Evolutionary conservation across 2,329 filamentous ascomycete species (phyloP).

Genomic region (Colletotrichum shisoi): DNA sequence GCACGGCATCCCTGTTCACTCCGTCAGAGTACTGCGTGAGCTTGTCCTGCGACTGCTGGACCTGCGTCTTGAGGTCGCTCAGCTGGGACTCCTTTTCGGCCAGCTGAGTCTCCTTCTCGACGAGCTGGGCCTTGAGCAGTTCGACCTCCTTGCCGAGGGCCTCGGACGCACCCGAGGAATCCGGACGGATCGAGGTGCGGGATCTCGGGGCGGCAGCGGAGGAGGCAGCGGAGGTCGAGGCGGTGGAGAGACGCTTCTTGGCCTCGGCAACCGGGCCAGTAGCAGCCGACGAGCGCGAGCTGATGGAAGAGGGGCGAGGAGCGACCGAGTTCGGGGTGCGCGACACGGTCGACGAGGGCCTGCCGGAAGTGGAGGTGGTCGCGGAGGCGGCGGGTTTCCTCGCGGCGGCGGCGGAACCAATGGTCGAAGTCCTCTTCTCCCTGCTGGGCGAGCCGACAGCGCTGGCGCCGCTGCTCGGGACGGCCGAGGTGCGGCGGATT

Average conservation of each 20-base stretch:
- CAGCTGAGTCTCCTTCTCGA: constrained; percentile 65
- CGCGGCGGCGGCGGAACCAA: constrained; percentile 46
- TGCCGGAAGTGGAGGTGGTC: constrained; percentile 34
- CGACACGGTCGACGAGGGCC: constrained; percentile 36
- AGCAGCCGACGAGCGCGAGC: constrained; percentile 44
- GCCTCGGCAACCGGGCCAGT: constrained; percentile 56
- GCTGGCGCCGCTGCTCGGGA: constrained; percentile 52
- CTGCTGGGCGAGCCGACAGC: constrained; percentile 43
- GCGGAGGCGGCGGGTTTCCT: constrained; percentile 44
- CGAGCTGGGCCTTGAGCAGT: constrained; percentile 66
- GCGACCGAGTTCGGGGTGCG: constrained; percentile 39
- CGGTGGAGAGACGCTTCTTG: constrained; percentile 66
- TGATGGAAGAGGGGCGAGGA: constrained; percentile 44
- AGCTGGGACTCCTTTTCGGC: constrained; percentile 66
- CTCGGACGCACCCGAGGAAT: constrained; percentile 51
- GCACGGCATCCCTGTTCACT: constrained; percentile 53
- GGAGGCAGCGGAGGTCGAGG: constrained; percentile 51
- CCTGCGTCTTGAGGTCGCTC: constrained; percentile 63
- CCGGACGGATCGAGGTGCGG: constrained; percentile 51
- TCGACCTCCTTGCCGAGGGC: constrained; percentile 64
- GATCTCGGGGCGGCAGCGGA: constrained; percentile 53
- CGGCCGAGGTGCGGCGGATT: constrained; percentile 55
- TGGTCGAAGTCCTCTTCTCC: constrained; percentile 49
- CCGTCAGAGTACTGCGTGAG: constrained; percentile 63
- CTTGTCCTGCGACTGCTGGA: constrained; percentile 64